Evolutionary conservation across 1,139 yeast species (phyloP).

Genomic region (Protomyces inundatus): DNA sequence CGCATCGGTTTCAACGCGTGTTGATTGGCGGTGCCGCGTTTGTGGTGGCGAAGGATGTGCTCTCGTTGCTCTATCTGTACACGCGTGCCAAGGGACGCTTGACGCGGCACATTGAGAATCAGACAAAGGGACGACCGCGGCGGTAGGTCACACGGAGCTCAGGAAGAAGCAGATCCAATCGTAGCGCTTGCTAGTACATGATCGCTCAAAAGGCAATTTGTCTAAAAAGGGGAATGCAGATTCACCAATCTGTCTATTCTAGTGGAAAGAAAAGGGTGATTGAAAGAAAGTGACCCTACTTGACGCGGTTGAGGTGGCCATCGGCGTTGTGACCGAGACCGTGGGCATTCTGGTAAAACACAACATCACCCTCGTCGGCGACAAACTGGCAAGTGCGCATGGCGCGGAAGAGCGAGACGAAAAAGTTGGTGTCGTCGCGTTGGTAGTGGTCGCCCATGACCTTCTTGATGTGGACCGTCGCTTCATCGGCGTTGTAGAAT

Average conservation of each 20-base stretch:
- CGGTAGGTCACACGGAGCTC: not conserved
- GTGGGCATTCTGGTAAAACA: constrained; percentile 73
- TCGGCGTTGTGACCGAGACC: constrained; percentile 43
- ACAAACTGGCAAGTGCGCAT: constrained; percentile 75
- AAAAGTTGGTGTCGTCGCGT: constrained; percentile 64
- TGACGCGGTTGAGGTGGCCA: constrained; percentile 19
- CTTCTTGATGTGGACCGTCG: constrained; percentile 67
- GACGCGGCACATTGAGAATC: constrained; percentile 17
- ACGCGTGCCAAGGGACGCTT: constrained; percentile 22
- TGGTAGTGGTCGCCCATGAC: constrained; percentile 79
- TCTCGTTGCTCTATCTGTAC: constrained; percentile 13
- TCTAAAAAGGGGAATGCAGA: not conserved
- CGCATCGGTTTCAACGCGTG: constrained; percentile 18
- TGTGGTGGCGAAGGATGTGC: constrained; percentile 13
- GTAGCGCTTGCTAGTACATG: no score
- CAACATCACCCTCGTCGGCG: constrained; percentile 62
- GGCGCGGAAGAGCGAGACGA: constrained; percentile 64
- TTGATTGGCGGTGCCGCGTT: constrained; percentile 19
- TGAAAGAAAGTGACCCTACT: not conserved
- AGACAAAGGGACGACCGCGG: not conserved
- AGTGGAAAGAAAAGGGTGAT: not conserved
- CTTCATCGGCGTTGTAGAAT: constrained; percentile 78
- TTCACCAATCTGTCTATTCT: not conserved
- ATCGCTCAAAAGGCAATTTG: not conserved
- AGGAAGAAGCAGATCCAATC: no score